phyloP scores from a whole-genome alignment of 805 yeast species.

The Candida yuanshanica region DNA sequence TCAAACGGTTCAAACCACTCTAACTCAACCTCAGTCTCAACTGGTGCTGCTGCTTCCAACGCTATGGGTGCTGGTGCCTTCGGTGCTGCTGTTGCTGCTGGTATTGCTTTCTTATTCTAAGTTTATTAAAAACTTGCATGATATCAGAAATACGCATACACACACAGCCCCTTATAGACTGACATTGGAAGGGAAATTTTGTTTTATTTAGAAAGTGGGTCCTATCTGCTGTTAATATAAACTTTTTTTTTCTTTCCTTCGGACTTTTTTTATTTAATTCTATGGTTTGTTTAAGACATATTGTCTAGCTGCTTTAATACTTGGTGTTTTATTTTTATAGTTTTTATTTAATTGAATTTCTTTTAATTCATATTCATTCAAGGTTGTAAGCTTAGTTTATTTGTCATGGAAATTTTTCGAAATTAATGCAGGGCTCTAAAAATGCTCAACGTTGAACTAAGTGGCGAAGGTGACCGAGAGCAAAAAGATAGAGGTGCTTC shows the following conservation, averaged over 20 bases:
- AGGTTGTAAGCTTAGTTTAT: no score
- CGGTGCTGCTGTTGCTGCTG: slow-evolving; percentile 85
- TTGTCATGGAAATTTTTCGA: no score
- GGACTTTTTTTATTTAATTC: background rate
- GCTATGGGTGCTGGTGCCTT: slow-evolving; percentile 66
- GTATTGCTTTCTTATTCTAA: slow-evolving; percentile 51
- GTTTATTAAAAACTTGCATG: slow-evolving; percentile 4
- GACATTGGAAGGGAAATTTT: no score
- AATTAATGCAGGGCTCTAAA: no score
- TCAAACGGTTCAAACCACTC: slow-evolving; percentile 37
- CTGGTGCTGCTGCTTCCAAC: slow-evolving; percentile 45
- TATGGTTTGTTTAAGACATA: background rate
- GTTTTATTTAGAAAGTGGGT: background rate
- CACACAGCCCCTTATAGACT: background rate
- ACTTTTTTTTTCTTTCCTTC: background rate
- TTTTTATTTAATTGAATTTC: no score
- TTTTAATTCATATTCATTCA: no score
- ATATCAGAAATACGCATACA: background rate
- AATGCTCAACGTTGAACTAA: no score
- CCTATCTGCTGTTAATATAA: background rate
- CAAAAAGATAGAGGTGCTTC: no score
- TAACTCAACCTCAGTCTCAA: slow-evolving; percentile 40
- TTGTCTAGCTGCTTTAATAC: background rate
- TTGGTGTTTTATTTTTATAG: background rate
- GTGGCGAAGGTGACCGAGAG: no score